These are phyloP conservation scores for Kodamaea suecica DNA, from an alignment of 1,139 yeast genomes.

Conservation along the genomic window DNA sequence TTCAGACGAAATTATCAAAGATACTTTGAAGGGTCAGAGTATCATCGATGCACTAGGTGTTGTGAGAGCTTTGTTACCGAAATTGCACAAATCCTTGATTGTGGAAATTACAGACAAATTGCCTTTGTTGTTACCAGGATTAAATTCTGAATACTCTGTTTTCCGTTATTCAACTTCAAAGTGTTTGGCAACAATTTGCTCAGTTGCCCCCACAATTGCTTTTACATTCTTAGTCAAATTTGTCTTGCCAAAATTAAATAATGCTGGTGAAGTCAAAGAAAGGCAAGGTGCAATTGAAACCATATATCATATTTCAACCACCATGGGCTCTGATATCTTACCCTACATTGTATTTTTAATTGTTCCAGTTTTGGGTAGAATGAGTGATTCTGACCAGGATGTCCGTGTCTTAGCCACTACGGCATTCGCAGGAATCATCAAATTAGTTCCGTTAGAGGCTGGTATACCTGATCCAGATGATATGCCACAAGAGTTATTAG, in stretches of 20 bases:
- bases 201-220: conserved; percentile 67
- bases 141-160: conserved; percentile 71
- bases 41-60: conserved; percentile 87
- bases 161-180: conserved; percentile 89
- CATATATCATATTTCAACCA: conserved; percentile 74
- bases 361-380: conserved; percentile 94
- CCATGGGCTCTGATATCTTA: conserved; percentile 85
- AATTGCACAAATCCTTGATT: conserved; percentile 50
- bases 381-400: conserved; percentile 93
- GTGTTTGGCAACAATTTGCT: conserved; percentile 79
- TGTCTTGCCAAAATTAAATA: conserved; percentile 76
- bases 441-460: conserved; percentile 93
- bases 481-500: conserved; percentile 78
- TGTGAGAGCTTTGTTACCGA: conserved; percentile 69
- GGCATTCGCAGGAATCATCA: conserved; percentile 93
- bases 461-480: conserved; percentile 97
- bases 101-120: conserved; percentile 46
- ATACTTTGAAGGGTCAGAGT: conserved; percentile 65
- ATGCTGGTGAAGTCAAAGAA: conserved; percentile 69
- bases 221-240: conserved; percentile 78
- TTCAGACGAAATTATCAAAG: conserved; percentile 38
- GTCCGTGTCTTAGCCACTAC: conserved; percentile 91
- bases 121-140: conserved; percentile 55
- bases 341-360: conserved; percentile 95
- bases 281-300: conserved; percentile 96